phyloP scores from a whole-genome alignment of 192 early-diverging fungal species.

The Backusella circina region DNA sequence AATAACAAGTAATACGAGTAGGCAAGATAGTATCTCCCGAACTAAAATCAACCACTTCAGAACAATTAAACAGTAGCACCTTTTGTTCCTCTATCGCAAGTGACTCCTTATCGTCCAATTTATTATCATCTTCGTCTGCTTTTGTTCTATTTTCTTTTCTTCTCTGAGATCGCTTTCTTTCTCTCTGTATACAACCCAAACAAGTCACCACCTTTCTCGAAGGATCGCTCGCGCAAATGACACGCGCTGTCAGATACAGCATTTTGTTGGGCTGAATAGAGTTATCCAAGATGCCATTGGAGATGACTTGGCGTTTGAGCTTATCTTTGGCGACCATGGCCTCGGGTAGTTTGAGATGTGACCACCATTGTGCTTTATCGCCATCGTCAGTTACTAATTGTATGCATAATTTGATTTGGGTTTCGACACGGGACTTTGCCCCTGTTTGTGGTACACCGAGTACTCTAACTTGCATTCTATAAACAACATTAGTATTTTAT shows the following conservation, averaged over 20 bases:
- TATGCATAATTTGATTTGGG: conserved; percentile 90
- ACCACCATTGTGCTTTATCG: conserved; percentile 74
- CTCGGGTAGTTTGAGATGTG: conserved; percentile 86
- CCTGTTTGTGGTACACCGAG: conserved; percentile 50
- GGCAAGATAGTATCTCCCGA: conserved; percentile 88
- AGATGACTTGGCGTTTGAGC: conserved; percentile 36
- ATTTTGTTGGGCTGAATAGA: conserved; percentile 23
- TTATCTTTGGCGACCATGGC: conserved; percentile 81
- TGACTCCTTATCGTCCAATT: conserved; percentile 51
- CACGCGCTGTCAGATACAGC: conserved; percentile 71
- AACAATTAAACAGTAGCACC: conserved; percentile 88
- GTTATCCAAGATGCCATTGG: conserved; percentile 19
- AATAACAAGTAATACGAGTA: conserved; percentile 97
- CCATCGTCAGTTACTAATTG: conserved; percentile 74
- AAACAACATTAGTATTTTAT: background rate
- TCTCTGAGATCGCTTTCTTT: conserved; percentile 69
- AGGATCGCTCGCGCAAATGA: conserved; percentile 84
- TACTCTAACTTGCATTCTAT: conserved; percentile 34
- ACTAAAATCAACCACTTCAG: conserved; percentile 81
- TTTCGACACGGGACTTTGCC: conserved; percentile 90
- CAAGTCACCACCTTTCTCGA: conserved; percentile 77
- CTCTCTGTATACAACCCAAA: conserved; percentile 78
- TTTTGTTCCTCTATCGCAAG: conserved; percentile 73
- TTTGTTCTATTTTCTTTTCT: conserved; percentile 49
- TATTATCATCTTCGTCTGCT: conserved; percentile 5